Evolutionary conservation across 78 protist species (phyloP), one percentile per base, ranked within the genome.

Genomic region (Creolimax fragrantissima): DNA sequence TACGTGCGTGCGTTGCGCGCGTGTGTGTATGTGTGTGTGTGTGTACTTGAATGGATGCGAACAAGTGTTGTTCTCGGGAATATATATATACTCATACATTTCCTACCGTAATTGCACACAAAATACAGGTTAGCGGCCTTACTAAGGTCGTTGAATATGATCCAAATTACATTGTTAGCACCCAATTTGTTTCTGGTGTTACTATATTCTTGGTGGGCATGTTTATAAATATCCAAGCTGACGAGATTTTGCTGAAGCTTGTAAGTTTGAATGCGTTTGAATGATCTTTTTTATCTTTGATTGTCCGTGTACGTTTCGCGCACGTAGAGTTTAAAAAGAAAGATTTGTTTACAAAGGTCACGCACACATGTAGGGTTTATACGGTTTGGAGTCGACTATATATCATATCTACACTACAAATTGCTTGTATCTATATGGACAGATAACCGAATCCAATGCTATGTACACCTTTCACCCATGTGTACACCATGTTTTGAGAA

Each of bases 201-300:
- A 35, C 41, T 35, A 6, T 42, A 24, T 94, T 94, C 5, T 2
- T 36, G 44, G 2, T 43, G 2, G 96, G 96, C 1, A 39, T 90
- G 90, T 5, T 2, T 35, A 83, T 95, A 90, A 95, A 95, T 45
- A 35, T 89, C 5, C 96, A 95, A 3, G 5, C 93, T 32, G 96
- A 95, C 81, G 2, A 41, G 45, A 47, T 91, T 39, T 90, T 95
- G 88, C 39, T 37, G 39, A 67, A 85, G 88, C 94, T 83, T 36
- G 86, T 83, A 83, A 6, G 86, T 83, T 0, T 58, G n/a, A n/a
- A n/a, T n/a, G n/a, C n/a, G n/a, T 94, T 17, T 74, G 96, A 5
- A 94, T 84, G 66, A 93, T 89, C 2, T 92, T 93, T 44, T 93
- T 92, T 44, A 37, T 3, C 4, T 89, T 43, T 24, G 84, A n/a